phyloP scores from a whole-genome alignment of 164 flowering plant species.

The Warburgia ugandensis region DNA sequence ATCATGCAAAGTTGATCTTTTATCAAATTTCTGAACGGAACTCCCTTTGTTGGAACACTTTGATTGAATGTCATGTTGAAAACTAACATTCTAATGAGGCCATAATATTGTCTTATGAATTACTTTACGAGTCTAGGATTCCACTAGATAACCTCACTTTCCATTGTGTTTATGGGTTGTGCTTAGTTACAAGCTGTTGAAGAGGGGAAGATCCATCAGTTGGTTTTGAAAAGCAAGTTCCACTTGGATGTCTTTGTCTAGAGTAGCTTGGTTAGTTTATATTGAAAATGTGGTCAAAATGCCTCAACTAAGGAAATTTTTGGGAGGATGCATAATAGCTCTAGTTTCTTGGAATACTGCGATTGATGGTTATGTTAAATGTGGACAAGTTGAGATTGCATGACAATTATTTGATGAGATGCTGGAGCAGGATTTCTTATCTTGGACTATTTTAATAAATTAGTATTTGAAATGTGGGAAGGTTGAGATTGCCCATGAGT shows the following conservation, averaged over 20 bases:
- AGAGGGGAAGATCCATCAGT: conserved; percentile 23
- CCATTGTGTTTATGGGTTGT: conserved; percentile 32
- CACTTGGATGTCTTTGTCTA: conserved; percentile 33
- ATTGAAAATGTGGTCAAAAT: no score
- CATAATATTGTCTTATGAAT: conserved; percentile 17
- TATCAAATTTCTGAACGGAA: conserved; percentile 19
- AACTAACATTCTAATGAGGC: conserved; percentile 25
- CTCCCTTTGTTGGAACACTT: conserved; percentile 31
- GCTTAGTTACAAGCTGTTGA: conserved; percentile 14
- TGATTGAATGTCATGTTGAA: conserved; percentile 30
- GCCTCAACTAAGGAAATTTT: no score
- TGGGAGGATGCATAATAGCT: no score
- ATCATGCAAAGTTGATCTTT: conserved; percentile 26
- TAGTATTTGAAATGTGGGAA: conserved; percentile 25
- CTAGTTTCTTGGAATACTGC: conserved; percentile 33
- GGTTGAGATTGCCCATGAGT: conserved; percentile 13
- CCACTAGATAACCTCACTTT: conserved; percentile 25
- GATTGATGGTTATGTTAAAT: conserved; percentile 30
- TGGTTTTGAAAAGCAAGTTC: conserved; percentile 27
- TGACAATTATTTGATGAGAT: conserved; percentile 22
- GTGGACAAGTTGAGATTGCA: conserved; percentile 19
- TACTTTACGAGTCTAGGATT: conserved; percentile 12
- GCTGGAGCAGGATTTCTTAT: conserved; percentile 21
- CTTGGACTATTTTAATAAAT: conserved; percentile 24
- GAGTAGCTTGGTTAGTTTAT: no score